phyloP scores from a whole-genome alignment of 805 yeast species.

The Wickerhamiella shivajii region DNA sequence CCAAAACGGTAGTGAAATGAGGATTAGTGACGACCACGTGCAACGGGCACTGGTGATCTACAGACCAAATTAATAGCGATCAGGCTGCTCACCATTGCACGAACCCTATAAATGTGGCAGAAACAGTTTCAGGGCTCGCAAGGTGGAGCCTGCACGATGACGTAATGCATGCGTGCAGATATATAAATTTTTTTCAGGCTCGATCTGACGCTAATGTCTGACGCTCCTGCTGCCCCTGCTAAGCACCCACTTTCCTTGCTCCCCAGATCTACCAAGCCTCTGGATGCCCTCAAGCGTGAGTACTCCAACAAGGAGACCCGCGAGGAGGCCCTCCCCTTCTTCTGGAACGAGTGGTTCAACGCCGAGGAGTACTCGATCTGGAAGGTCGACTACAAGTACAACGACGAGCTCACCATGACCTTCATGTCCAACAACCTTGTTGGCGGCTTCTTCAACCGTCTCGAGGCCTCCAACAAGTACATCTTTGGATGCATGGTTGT shows the following conservation, averaged over 20 bases:
- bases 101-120: too few relatives aligned
- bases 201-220: constrained; percentile 11
- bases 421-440: constrained; percentile 97
- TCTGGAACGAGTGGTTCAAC: constrained; percentile 84
- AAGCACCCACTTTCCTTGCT: constrained; percentile 84
- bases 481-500: constrained; percentile 89
- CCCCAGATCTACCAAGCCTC: constrained; percentile 43
- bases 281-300: constrained; percentile 92
- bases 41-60: too few relatives aligned
- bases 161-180: too few relatives aligned
- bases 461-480: constrained; percentile 81
- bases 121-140: too few relatives aligned
- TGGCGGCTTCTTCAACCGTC: constrained; percentile 97
- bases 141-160: too few relatives aligned
- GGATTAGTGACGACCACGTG: too few relatives aligned
- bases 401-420: constrained; percentile 91
- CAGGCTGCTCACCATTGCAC: too few relatives aligned
- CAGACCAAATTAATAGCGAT: too few relatives aligned
- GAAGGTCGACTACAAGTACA: constrained; percentile 93
- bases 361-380: constrained; percentile 88
- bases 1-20: too few relatives aligned
- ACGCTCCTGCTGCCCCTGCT: constrained; percentile 41
- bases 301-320: constrained; percentile 98
- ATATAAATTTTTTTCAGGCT: too few relatives aligned
- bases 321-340: constrained; percentile 87